Evolutionary conservation across 768 basidiomycete genomes (phyloP).

Genomic region (Russula foetens): DNA sequence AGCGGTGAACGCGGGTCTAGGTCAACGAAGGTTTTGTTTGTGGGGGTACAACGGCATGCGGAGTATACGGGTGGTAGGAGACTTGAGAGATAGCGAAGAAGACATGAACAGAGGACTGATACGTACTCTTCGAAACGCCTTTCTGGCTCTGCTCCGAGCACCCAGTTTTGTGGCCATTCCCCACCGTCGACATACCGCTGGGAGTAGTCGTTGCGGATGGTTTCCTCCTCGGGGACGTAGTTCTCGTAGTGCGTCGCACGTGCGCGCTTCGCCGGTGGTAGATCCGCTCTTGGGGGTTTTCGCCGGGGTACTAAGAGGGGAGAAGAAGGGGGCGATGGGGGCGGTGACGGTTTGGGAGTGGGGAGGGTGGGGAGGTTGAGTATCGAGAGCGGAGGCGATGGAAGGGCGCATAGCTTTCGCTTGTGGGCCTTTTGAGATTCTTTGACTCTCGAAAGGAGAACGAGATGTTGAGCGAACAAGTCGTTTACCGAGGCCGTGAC

Average conservation of each 20-base stretch:
- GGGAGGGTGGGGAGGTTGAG: slow-evolving; percentile 15
- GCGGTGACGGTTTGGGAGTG: slow-evolving; percentile 42
- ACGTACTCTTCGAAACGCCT: slow-evolving; percentile 90
- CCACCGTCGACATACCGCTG: slow-evolving; percentile 86
- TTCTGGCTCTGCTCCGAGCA: slow-evolving; percentile 82
- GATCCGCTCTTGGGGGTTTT: slow-evolving; percentile 38
- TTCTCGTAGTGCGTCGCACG: slow-evolving; percentile 64
- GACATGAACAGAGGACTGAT: background rate
- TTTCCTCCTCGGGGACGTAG: slow-evolving; percentile 91
- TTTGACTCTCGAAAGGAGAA: slow-evolving; percentile 50
- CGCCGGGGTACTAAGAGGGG: slow-evolving; percentile 31
- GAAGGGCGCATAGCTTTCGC: slow-evolving; percentile 45
- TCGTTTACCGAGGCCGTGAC: slow-evolving; percentile 49
- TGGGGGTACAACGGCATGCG: background rate
- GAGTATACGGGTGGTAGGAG: background rate
- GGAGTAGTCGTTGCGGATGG: slow-evolving; percentile 92
- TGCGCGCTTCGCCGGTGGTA: slow-evolving; percentile 67
- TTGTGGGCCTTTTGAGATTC: slow-evolving; percentile 48
- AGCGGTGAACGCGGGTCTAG: background rate
- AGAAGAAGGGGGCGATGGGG: slow-evolving; percentile 39
- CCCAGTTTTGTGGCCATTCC: slow-evolving; percentile 91
- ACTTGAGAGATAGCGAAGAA: background rate
- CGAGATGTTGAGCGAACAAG: slow-evolving; percentile 51
- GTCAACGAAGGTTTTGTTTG: background rate
- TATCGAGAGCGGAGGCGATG: slow-evolving; percentile 39